These are phyloP conservation scores for Heracleum sosnowskyi DNA, from an alignment of 129 eudicot species.

Conservation along the genomic window DNA sequence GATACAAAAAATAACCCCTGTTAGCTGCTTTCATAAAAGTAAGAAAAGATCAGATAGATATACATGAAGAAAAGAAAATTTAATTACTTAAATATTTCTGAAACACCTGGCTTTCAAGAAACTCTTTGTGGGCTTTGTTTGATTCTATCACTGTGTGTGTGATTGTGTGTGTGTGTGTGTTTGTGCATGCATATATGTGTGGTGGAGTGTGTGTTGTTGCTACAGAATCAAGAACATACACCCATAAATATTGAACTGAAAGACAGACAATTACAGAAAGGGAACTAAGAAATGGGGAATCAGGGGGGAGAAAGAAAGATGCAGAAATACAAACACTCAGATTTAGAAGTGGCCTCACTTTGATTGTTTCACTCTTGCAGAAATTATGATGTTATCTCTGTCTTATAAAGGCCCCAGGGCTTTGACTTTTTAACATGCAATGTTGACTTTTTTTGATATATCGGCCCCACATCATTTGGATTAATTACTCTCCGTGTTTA, in stretches of 20 bases:
- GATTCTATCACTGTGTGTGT: constrained; percentile 1
- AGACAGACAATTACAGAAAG: constrained; percentile 60
- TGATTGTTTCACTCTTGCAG: constrained; percentile 31
- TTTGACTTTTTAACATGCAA: constrained; percentile 6
- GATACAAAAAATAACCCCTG: constrained; percentile 36
- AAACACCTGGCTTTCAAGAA: constrained; percentile 48
- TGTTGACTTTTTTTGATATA: neutral
- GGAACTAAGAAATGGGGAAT: constrained; percentile 47
- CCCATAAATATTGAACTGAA: constrained; percentile 22
- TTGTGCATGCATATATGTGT: neutral
- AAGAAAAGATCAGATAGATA: neutral
- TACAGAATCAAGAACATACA: constrained; percentile 31
- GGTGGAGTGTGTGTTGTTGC: neutral
- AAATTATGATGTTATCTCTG: neutral
- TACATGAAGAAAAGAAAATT: constrained; percentile 10
- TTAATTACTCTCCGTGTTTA: neutral
- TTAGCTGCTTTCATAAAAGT: constrained; percentile 5
- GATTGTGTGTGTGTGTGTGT: neutral
- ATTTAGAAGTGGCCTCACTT: constrained; percentile 27
- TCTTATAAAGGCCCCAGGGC: constrained; percentile 22
- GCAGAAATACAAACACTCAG: constrained; percentile 9
- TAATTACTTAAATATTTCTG: constrained; percentile 32
- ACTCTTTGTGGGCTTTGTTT: constrained; percentile 14
- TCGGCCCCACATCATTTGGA: neutral
- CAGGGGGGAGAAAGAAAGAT: constrained; percentile 3